Conservation (phyloP, 805 yeast genomes). For the Metschnikowia dekortorum region DNA sequence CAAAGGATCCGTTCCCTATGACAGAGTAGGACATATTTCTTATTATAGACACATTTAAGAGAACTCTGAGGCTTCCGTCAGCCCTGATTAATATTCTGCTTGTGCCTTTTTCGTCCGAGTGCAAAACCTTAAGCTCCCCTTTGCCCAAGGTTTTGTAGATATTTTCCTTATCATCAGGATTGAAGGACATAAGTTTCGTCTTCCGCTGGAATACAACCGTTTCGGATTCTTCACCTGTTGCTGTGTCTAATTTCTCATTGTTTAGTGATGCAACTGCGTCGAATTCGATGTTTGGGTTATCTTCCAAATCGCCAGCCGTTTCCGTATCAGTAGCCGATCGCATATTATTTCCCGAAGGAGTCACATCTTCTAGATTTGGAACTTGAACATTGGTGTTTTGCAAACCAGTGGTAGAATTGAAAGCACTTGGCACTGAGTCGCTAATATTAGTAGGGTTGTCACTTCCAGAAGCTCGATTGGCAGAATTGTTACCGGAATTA, state of each 20-base stretch:
- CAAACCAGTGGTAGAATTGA: constrained; percentile 3
- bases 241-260: constrained; percentile 43
- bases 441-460: neutral
- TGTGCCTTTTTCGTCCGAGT: constrained; percentile 55
- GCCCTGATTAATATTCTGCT: constrained; percentile 76
- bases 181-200: constrained; percentile 64
- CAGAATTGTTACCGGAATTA: neutral
- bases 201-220: constrained; percentile 57
- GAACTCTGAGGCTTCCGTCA: constrained; percentile 79
- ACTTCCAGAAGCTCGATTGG: neutral
- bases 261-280: constrained; percentile 30
- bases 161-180: constrained; percentile 42
- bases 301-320: constrained; percentile 25
- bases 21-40: constrained; percentile 56
- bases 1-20: constrained; percentile 60
- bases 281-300: constrained; percentile 42
- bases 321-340: neutral
- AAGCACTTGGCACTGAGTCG: neutral
- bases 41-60: constrained; percentile 63
- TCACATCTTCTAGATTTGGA: neutral
- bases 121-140: constrained; percentile 76
- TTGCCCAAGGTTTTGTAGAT: constrained; percentile 67
- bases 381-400: neutral
- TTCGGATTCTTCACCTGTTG: constrained; percentile 83
- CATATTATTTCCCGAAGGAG: neutral